Evolutionary conservation across 352 stramenopile genomes (phyloP).

Genomic region (Halophytophthora batemanensis): DNA sequence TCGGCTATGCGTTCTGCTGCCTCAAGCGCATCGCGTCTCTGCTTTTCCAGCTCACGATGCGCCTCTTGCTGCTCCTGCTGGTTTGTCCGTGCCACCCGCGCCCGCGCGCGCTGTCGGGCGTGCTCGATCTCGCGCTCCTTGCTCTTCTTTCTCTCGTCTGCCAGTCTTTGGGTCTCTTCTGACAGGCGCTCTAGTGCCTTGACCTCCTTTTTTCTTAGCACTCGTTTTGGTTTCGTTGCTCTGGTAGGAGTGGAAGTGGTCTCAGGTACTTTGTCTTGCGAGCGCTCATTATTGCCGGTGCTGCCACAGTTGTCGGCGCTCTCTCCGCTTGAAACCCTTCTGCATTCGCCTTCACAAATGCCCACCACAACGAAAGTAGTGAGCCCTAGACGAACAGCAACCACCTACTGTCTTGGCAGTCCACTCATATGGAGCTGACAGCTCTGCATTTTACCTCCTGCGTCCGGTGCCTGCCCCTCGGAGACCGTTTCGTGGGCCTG

Average conservation of each 20-base stretch:
- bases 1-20: slow-evolving; percentile 27
- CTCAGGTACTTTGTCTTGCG: no score
- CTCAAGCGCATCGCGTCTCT: slow-evolving; percentile 8
- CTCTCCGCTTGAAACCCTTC: background rate
- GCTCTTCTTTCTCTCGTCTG: slow-evolving; percentile 29
- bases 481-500: background rate
- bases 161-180: slow-evolving; percentile 7
- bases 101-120: slow-evolving; percentile 53
- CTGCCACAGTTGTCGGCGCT: no score
- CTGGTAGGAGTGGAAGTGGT: no score
- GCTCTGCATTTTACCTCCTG: no score
- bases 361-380: no score
- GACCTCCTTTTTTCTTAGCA: slow-evolving; percentile 10
- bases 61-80: slow-evolving; percentile 34
- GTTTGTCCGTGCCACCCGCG: slow-evolving; percentile 39
- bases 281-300: no score
- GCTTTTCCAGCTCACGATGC: slow-evolving; percentile 18
- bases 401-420: background rate
- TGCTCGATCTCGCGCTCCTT: slow-evolving; percentile 47
- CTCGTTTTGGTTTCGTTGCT: slow-evolving; percentile 3
- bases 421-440: no score
- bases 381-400: no score
- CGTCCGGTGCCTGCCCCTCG: background rate
- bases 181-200: no score
- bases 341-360: background rate